Evolutionary conservation across 768 basidiomycete species (phyloP), one percentile per base, ranked within the genome.

Genomic region (Tylopilus subfusipes): DNA sequence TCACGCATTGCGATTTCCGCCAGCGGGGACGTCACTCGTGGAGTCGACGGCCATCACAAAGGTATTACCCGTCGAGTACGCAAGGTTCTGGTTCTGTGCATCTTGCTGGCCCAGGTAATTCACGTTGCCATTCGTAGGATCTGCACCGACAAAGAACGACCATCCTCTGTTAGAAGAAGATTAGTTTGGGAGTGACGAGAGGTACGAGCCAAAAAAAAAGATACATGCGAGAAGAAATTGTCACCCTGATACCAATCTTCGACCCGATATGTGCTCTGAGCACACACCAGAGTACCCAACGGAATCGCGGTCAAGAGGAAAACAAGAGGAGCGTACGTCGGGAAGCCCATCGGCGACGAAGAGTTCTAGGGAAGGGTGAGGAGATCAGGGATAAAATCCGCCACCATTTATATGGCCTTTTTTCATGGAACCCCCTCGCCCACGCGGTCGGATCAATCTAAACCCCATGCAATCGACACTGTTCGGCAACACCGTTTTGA

Each of bases 91-190:
- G 14, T 62, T 52, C 48, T 68, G 65, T 9, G 87, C 88, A 14
- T 82, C 72, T 1, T 66, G 59, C 58, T 69, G 61, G 45, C 62
- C 70, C 56, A 83, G 70, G 64, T 81, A 92, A 53, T 81, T 78
- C 51, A 93, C 90, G 31, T 70, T 72, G 13, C 89, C 90, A 57
- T 81, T 70, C 1, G 90, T 91, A 2, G 90, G 90, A 67, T 92
- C 90, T 8, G 65, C 2, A 5, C 57, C 71, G 16, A 73, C 73
- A 68, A 78, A 87, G 71, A 85, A 91, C 27, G 80, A 70, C 84
- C 84, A 90, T 16, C 77, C 63, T 44, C 86, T 89, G 57, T 29
- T 34, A 55, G 22, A 34, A 56, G 25, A 40, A 48, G 36, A 42
- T 53, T 52, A 29, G 55, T n/a, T 25, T 12, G 13, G 25, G 33